Conservation (phyloP, 2,329 filamentous ascomycete species). For the Penicillium thymicola region DNA sequence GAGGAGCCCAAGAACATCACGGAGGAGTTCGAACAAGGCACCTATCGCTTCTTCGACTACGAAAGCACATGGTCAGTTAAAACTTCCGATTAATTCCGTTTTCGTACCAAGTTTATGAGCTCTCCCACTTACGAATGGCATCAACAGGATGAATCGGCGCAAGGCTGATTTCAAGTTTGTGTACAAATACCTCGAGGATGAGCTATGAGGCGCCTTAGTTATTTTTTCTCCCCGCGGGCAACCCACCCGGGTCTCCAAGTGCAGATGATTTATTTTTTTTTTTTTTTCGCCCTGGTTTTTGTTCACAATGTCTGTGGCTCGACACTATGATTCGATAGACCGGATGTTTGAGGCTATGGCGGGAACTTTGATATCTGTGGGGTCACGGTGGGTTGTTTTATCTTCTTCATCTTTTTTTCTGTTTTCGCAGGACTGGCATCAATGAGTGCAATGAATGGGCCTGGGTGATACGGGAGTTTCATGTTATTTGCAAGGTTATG, state of each 20-base stretch:
- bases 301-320: not conserved
- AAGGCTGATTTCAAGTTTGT: conserved; percentile 98
- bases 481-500: conserved; percentile 15
- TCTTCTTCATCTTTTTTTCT: conserved; percentile 10
- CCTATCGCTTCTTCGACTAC: conserved; percentile 99
- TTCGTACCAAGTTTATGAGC: conserved; percentile 4
- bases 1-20: conserved; percentile 98
- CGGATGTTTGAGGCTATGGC: conserved; percentile 6
- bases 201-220: conserved; percentile 54
- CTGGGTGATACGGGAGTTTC: conserved; percentile 30
- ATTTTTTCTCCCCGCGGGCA: conserved; percentile 8
- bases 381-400: conserved; percentile 8
- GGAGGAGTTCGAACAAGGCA: conserved; percentile 97
- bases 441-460: conserved; percentile 33
- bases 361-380: conserved; percentile 13
- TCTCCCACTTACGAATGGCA: conserved; percentile 13
- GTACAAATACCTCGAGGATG: conserved; percentile 96
- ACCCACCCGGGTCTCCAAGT: conserved; percentile 5
- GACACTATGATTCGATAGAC: conserved; percentile 9
- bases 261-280: not conserved
- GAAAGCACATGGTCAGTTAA: conserved; percentile 89
- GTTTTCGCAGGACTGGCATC: conserved; percentile 18
- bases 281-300: not conserved
- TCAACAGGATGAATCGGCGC: conserved; percentile 87
- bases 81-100: conserved; percentile 1